phyloP scores from a whole-genome alignment of 2,329 filamentous ascomycete species.

The Graphiopsis chlorocephala region DNA sequence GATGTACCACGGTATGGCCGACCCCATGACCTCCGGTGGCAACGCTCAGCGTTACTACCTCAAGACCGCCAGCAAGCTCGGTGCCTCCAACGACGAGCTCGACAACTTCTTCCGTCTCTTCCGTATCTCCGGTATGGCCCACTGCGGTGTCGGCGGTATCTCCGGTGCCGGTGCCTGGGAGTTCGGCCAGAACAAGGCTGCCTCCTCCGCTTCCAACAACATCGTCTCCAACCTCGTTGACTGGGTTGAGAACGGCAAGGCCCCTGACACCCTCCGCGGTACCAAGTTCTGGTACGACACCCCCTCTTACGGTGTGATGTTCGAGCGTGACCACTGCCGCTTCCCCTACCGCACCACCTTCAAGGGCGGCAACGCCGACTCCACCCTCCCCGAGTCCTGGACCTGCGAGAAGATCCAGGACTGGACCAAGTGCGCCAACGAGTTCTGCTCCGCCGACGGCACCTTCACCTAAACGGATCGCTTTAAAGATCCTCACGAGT shows the following conservation, averaged over 20 bases:
- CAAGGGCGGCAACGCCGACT: slow-evolving; percentile 34
- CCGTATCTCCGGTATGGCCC: slow-evolving; percentile 51
- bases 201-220: slow-evolving; percentile 39
- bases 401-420: slow-evolving; percentile 33
- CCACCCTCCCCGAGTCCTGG: slow-evolving; percentile 36
- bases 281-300: slow-evolving; percentile 47
- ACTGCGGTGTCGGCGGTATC: slow-evolving; percentile 47
- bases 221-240: slow-evolving; percentile 47
- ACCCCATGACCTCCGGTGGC: slow-evolving; percentile 45
- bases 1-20: slow-evolving; percentile 42
- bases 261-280: slow-evolving; percentile 37
- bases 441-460: slow-evolving; percentile 17
- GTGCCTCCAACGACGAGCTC: slow-evolving; percentile 37
- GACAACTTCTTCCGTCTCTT: slow-evolving; percentile 49
- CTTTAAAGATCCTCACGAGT: not conserved
- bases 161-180: slow-evolving; percentile 43
- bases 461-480: slow-evolving; percentile 14
- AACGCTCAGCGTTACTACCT: slow-evolving; percentile 51
- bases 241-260: slow-evolving; percentile 35
- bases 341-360: slow-evolving; percentile 36
- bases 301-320: slow-evolving; percentile 40
- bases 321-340: slow-evolving; percentile 48
- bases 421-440: slow-evolving; percentile 30
- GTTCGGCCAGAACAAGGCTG: slow-evolving; percentile 38
- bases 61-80: slow-evolving; percentile 42